Conservation (phyloP, 306 rosid genomes). For the Luffa acutangula region DNA sequence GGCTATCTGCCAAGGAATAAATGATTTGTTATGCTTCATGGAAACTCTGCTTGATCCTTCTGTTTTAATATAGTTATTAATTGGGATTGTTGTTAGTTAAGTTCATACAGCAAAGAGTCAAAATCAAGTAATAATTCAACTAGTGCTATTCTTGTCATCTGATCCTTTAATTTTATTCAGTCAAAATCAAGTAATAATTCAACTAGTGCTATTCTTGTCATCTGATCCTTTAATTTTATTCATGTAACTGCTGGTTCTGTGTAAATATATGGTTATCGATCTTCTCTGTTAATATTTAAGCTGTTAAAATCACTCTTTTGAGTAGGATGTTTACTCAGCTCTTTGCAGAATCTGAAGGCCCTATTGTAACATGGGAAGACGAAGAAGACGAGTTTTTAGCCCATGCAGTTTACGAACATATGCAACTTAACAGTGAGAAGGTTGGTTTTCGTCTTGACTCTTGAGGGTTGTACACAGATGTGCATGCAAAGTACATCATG, state of each 20-base stretch:
- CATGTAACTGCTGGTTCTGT: not conserved
- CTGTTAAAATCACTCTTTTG: slow-evolving; percentile 4
- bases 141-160: not conserved
- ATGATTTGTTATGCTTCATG: not conserved
- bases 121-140: not conserved
- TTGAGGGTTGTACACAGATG: not conserved
- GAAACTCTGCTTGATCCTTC: not conserved
- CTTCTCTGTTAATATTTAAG: not conserved
- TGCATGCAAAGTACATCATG: not conserved
- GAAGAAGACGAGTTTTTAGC: slow-evolving; percentile 75
- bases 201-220: not conserved
- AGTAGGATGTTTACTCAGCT: slow-evolving; percentile 18
- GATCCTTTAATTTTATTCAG: not conserved
- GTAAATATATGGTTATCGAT: not conserved
- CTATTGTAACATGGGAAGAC: slow-evolving; percentile 57
- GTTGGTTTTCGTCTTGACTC: slow-evolving; percentile 16
- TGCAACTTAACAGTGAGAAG: slow-evolving; percentile 57
- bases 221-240: not conserved
- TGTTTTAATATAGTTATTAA: not conserved
- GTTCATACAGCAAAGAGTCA: not conserved
- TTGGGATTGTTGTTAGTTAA: not conserved
- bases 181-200: not conserved
- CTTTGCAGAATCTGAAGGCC: slow-evolving; percentile 29
- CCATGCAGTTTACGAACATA: slow-evolving; percentile 56
- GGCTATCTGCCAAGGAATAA: not conserved